Evolutionary conservation across 805 yeast genomes (phyloP).

Genomic region (Cyberlindnera lachancei): DNA sequence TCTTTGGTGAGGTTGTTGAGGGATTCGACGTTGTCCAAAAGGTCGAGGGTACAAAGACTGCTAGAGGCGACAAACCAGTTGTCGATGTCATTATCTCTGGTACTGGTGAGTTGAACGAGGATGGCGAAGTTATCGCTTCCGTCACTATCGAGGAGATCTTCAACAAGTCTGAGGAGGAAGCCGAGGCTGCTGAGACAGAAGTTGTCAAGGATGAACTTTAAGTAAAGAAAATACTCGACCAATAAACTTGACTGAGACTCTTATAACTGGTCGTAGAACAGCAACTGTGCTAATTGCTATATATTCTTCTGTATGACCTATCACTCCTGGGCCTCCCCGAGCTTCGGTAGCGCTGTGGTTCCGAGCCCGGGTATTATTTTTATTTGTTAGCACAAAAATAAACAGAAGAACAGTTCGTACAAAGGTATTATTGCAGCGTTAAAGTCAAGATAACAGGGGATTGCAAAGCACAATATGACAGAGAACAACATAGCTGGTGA

Average conservation of each 20-base stretch:
- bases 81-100: conserved; percentile 56
- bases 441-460: no score
- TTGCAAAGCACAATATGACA: background rate
- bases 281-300: no score
- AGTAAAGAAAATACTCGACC: no score
- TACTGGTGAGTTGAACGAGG: conserved; percentile 57
- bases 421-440: no score
- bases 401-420: background rate
- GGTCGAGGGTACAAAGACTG: conserved; percentile 69
- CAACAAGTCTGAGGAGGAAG: conserved; percentile 10
- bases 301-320: no score
- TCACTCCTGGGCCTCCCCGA: no score
- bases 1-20: conserved; percentile 87
- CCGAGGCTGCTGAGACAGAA: conserved; percentile 25
- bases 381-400: background rate
- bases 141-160: conserved; percentile 14
- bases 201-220: conserved; percentile 29
- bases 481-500: background rate
- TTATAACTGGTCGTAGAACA: no score
- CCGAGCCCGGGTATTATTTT: no score
- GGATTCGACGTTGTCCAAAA: conserved; percentile 77
- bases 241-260: no score
- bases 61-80: conserved; percentile 64
- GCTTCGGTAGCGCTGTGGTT: no score
- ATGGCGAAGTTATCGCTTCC: conserved; percentile 19